Percentiles rank a stretch among this genome's conserved stretches.
phyloP scores from a whole-genome alignment of 805 yeast genomes.

The Yarrowia sp. region DNA sequence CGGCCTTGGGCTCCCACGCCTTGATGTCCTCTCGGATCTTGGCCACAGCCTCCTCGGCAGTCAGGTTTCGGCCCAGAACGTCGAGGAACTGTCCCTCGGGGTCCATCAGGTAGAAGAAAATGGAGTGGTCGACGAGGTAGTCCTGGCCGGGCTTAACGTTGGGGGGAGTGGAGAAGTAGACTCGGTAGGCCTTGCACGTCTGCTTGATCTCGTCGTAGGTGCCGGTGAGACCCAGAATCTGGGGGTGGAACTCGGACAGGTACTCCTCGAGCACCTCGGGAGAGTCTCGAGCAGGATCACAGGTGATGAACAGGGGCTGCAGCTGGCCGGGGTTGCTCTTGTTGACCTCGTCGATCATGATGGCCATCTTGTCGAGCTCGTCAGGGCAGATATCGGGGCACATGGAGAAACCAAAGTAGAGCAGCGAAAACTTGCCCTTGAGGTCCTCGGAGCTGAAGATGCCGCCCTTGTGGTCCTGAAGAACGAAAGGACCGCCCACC shows the following conservation, averaged over 20 bases:
- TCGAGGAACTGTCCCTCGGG: constrained; percentile 96
- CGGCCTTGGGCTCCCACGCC: constrained; percentile 69
- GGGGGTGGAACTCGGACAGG: constrained; percentile 84
- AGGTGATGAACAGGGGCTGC: constrained; percentile 89
- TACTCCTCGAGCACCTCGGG: constrained; percentile 83
- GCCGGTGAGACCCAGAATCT: constrained; percentile 88
- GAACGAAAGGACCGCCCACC: constrained; percentile 84
- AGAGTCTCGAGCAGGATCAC: constrained; percentile 94
- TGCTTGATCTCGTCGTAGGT: constrained; percentile 78
- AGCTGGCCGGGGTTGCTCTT: constrained; percentile 43
- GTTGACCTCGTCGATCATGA: constrained; percentile 63
- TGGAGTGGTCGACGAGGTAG: constrained; percentile 94
- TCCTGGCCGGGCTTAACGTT: constrained; percentile 94
- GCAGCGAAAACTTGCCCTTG: constrained; percentile 71
- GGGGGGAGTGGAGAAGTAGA: constrained; percentile 96
- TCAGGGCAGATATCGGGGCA: constrained; percentile 99
- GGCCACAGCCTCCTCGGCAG: constrained; percentile 70
- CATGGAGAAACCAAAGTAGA: constrained; percentile 96
- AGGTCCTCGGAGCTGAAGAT: constrained; percentile 75
- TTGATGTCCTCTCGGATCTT: constrained; percentile 74
- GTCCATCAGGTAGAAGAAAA: constrained; percentile 95
- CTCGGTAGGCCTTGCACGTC: constrained; percentile 86
- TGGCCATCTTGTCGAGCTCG: constrained; percentile 88
- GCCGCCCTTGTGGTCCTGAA: constrained; percentile 68
- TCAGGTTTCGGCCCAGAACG: constrained; percentile 89